Evolutionary conservation across 78 protist species (phyloP), one percentile per base, ranked within the genome.

Genomic region (Dictyostelium citrinum): DNA sequence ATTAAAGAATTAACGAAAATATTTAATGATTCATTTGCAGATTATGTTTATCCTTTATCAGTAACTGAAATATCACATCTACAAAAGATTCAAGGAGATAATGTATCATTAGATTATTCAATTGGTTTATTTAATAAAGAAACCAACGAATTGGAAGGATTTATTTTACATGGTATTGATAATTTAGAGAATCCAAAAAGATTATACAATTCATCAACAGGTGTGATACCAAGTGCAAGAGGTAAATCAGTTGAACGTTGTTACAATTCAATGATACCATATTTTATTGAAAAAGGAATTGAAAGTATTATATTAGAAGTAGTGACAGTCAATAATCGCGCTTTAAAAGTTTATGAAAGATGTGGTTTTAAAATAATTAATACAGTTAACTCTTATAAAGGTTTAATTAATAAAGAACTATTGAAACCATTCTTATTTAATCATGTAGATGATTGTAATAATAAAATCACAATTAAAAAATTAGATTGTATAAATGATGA

Each of bases 201-300:
- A 29, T n/a, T 80, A 33, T 80, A 80, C 10, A 80, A 80, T 80
- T 27, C 51, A 20, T 31, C 33, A 14, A 80, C 84, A 4, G 84
- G 84, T 33, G 74, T 80, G 9, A 33, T 80, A 16, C 84, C 84
- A 31, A 24, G 27, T 80, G 37, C 74, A 11, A 16, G 84, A n/a
- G 72, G 84, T 10, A 39, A 77, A 22, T 27, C 46, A 35, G 72
- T 80, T 17, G 24, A 39, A n/a, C 29, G 46, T 20, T n/a, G 27
- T 9, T 80, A 80, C 24, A 14, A 49, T 55, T 3, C 22, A n/a
- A 17, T 55, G 31, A 33, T 49, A 39, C 64, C 46, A 14, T 9
- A 33, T 9, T 49, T 9, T 22, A 61, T 80, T 7, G 37, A 24
- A 20, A 31, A 45, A 55, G 84, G 84, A 9, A 80, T 80, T 22